Evolutionary conservation across 768 basidiomycete species (phyloP).

Genomic region (Dictyophora rubrovolvata): DNA sequence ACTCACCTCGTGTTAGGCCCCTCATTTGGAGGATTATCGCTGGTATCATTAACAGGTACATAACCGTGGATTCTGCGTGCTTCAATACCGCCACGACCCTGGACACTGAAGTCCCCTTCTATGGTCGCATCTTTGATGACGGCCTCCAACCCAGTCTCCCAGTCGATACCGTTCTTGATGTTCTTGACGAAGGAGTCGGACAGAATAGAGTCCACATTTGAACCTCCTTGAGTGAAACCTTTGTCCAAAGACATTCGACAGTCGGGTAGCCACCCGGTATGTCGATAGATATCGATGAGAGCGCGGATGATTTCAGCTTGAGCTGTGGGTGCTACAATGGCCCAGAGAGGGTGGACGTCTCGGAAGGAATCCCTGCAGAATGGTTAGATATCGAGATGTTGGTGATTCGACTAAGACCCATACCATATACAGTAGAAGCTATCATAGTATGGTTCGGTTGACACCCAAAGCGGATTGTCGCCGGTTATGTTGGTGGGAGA

Average conservation of each 20-base stretch:
- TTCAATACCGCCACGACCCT: conserved; percentile 13
- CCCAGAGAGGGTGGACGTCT: conserved; percentile 13
- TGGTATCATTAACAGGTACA: conserved; percentile 8
- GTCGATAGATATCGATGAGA: conserved; percentile 18
- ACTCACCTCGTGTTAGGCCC: conserved; percentile 7
- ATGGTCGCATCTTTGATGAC: conserved; percentile 20
- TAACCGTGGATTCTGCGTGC: conserved; percentile 7
- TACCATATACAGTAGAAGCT: conserved; percentile 21
- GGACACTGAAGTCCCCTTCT: conserved; percentile 10
- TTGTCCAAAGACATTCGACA: conserved; percentile 20
- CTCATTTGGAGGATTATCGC: not conserved
- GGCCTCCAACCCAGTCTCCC: conserved; percentile 16
- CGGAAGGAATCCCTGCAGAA: conserved; percentile 4
- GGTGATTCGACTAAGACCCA: not conserved
- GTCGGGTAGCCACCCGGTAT: conserved; percentile 19
- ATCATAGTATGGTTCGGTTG: conserved; percentile 18
- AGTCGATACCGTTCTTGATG: conserved; percentile 19
- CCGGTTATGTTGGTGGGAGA: conserved; percentile 19
- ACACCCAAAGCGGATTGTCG: conserved; percentile 19
- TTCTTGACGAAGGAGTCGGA: conserved; percentile 20
- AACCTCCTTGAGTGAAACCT: conserved; percentile 20
- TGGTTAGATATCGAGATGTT: not conserved
- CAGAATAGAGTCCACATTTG: conserved; percentile 20
- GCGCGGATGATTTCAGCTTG: conserved; percentile 17
- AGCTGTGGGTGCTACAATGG: conserved; percentile 10